Evolutionary conservation across 768 basidiomycete species (phyloP), one percentile per base, ranked within the genome.

Genomic region (Wakefieldia striispora): DNA sequence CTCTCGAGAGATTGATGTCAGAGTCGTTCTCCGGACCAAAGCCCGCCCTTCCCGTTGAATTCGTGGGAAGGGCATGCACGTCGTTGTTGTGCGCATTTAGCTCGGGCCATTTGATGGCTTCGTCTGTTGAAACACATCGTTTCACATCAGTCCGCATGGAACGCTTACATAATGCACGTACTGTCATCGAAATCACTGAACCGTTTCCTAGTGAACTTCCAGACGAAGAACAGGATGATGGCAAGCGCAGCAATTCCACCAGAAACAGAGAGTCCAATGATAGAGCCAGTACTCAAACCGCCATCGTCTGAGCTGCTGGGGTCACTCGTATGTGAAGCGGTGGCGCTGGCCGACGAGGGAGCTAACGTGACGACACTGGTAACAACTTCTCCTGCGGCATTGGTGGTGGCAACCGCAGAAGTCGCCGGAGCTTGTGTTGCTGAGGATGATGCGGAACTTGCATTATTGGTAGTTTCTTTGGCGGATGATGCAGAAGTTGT

Each of bases 31-130:
- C 87, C 31, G 49, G 53, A 24, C 65, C 72, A 60, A 88, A 86
- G 26, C 88, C 88, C 23, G 86, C 69, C 21, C 85, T 78, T 50
- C 86, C 88, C 1, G 87, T 84, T 49, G 80, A 77, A 47, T 81
- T 73, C 1, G 84, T 81, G 17, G 88, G 88, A 9, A 90, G 74
- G 14, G 88, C 76, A 49, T 84, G 81, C 5, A 77, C 73, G 53
- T 81, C 80, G 23, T 37, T 45, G 27, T 69, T 76, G 55, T 89
- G 88, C 2, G 80, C 68, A 65, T 91, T 89, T 33, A 91, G 77
- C 60, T 93, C 91, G 3, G 91, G 91, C 91, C 91, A 93, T 69
- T 91, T 91, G 70, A 93, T 93, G 17, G 87, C 87, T 69, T 90
- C 88, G 58, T 77, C 88, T 90, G 62, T 40, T 13, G 38, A 34